Conservation (phyloP, 2,329 filamentous ascomycete genomes). For the Blumeriella jaapii region DNA sequence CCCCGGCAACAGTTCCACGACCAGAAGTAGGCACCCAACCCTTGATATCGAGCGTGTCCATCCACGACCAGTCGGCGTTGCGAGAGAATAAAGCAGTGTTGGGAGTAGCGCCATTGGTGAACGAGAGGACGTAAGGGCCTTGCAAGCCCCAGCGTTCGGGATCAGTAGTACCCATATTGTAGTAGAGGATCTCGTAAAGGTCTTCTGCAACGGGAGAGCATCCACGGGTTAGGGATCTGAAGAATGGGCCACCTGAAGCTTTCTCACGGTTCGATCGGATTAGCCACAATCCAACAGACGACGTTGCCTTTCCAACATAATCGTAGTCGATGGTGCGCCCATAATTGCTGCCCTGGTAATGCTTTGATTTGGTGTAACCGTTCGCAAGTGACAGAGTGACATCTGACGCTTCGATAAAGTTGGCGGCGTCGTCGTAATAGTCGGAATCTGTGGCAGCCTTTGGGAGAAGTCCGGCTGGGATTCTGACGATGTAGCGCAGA, state of each 20-base stretch:
- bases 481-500: constrained; percentile 9
- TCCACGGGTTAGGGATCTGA: constrained; percentile 28
- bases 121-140: constrained; percentile 31
- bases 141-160: constrained; percentile 32
- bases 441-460: constrained; percentile 7
- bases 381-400: constrained; percentile 3
- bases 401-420: constrained; percentile 4
- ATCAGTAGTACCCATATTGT: constrained; percentile 34
- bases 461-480: constrained; percentile 5
- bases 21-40: constrained; percentile 7
- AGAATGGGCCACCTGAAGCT: constrained; percentile 55
- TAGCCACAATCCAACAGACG: constrained; percentile 7
- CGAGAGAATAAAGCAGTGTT: constrained; percentile 19
- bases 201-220: constrained; percentile 26
- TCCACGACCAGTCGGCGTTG: constrained; percentile 10
- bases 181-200: constrained; percentile 34
- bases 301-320: constrained; percentile 9
- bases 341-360: constrained; percentile 9
- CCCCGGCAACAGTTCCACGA: constrained; percentile 8
- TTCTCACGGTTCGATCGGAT: constrained; percentile 34
- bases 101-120: constrained; percentile 30
- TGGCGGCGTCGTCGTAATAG: constrained; percentile 5
- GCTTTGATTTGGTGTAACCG: constrained; percentile 10
- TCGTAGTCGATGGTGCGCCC: constrained; percentile 12
- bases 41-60: constrained; percentile 10